Conservation (phyloP, 176 grass and related monocot genomes). For the Rhynchospora pubera region DNA sequence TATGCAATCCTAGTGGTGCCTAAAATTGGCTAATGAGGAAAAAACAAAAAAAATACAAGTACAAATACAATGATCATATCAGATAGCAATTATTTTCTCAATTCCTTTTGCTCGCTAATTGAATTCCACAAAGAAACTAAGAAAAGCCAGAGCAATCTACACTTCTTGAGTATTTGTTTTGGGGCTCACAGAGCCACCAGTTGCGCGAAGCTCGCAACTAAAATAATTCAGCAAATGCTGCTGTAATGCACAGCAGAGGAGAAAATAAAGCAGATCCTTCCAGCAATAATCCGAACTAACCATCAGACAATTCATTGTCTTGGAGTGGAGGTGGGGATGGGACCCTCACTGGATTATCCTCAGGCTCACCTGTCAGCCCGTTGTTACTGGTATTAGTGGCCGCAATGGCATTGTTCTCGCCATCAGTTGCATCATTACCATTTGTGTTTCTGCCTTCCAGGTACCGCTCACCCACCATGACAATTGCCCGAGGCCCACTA, state of each 20-base stretch:
- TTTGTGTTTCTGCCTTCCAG: background rate
- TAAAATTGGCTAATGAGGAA: background rate
- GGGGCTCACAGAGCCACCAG: background rate
- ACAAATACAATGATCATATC: background rate
- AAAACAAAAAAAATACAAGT: background rate
- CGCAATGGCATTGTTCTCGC: background rate
- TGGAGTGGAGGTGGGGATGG: background rate
- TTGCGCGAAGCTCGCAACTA: conserved; percentile 9
- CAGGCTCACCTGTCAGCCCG: background rate
- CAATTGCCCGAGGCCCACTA: background rate
- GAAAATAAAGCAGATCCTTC: background rate
- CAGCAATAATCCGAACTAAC: conserved; percentile 1
- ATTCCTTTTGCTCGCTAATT: background rate
- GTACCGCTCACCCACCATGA: conserved; percentile 4
- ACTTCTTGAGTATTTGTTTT: conserved; percentile 7
- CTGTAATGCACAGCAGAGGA: background rate
- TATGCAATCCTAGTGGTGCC: background rate
- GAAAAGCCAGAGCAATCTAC: conserved; percentile 5
- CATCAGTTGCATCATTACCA: background rate
- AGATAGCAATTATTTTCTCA: background rate
- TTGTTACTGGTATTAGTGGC: background rate
- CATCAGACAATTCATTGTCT: conserved; percentile 16
- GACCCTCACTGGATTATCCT: background rate
- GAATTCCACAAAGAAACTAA: background rate
- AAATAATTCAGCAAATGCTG: background rate